Conservation (phyloP, 306 rosid genomes). For the Myrica gale region DNA sequence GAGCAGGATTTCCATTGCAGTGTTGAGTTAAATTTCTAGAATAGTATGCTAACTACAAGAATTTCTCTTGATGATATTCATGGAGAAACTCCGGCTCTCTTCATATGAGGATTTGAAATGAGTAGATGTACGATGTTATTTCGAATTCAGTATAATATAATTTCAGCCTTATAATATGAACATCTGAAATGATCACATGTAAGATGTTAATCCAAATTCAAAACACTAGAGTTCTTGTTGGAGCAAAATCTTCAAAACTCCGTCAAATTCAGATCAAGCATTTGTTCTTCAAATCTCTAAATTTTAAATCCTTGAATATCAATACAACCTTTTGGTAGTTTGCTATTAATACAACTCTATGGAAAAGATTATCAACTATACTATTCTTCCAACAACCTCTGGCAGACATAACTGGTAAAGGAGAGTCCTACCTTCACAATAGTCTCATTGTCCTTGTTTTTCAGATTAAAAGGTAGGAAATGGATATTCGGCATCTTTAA, state of each 20-base stretch:
- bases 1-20: background rate
- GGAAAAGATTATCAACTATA: background rate
- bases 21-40: background rate
- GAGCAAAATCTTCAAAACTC: background rate
- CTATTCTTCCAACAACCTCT: slow-evolving; percentile 4
- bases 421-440: slow-evolving; percentile 71
- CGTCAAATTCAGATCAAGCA: background rate
- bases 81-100: background rate
- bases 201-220: background rate
- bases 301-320: background rate
- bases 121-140: background rate
- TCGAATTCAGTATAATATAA: background rate
- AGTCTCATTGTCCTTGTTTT: slow-evolving; percentile 53
- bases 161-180: too few species aligned
- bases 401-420: slow-evolving; percentile 16
- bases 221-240: background rate
- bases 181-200: background rate
- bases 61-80: background rate
- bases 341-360: background rate
- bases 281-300: background rate
- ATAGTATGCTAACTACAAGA: too few species aligned
- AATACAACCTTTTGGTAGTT: background rate
- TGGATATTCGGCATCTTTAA: slow-evolving; percentile 96
- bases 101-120: background rate
- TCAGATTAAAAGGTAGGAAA: slow-evolving; percentile 81